Percentiles rank a stretch among this genome's conserved stretches.
phyloP scores from a whole-genome alignment of 345 rosid genomes.

The Salix caprea region DNA sequence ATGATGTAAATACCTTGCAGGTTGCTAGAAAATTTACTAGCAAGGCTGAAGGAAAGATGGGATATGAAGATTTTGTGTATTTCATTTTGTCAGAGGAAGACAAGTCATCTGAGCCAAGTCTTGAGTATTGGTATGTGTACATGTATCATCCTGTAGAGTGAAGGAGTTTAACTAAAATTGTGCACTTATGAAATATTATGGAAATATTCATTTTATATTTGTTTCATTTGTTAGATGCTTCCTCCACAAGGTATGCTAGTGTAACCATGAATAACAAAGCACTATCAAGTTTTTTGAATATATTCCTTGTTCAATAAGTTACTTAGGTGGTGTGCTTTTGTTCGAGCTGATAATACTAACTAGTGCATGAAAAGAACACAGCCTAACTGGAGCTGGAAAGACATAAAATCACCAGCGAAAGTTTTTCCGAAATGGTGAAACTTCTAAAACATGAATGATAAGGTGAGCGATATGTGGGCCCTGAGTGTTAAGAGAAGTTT shows the following conservation, averaged over 20 bases:
- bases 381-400: no score
- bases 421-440: neutral
- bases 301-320: neutral
- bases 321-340: neutral
- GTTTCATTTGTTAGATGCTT: neutral
- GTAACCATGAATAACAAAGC: neutral
- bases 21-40: constrained; percentile 82
- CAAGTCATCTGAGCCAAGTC: constrained; percentile 91
- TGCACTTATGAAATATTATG: neutral
- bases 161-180: neutral
- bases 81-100: constrained; percentile 95
- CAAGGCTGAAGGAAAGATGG: constrained; percentile 84
- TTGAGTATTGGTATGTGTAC: constrained; percentile 71
- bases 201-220: neutral
- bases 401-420: neutral
- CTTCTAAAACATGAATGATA: neutral
- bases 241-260: neutral
- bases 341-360: neutral
- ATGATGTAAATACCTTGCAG: constrained; percentile 28
- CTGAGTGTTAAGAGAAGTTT: neutral
- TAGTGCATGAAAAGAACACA: neutral
- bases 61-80: constrained; percentile 94
- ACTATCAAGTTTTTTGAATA: neutral
- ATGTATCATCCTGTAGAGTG: neutral
- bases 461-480: neutral